phyloP scores from a whole-genome alignment of 441 rosid species.

The Pelargonium fulgidum region DNA sequence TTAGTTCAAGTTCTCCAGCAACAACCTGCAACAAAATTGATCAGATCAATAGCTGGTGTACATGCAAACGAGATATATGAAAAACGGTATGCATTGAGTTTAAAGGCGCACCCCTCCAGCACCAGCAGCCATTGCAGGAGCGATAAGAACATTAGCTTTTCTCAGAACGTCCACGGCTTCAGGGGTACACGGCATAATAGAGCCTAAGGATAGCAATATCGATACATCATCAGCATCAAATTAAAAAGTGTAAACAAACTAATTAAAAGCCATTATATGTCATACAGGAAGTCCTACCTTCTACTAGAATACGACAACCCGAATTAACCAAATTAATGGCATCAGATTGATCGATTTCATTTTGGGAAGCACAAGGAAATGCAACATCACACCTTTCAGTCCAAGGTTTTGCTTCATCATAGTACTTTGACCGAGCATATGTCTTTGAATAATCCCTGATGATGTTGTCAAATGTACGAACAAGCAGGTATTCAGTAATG shows the following conservation, averaged over 20 bases:
- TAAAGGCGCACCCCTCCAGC: conserved; percentile 82
- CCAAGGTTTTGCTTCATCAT: conserved; percentile 97
- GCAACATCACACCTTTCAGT: conserved; percentile 88
- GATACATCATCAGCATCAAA: background rate
- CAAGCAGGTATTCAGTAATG: background rate
- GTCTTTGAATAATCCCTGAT: conserved; percentile 97
- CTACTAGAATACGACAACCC: conserved; percentile 81
- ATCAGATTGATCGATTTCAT: conserved; percentile 92
- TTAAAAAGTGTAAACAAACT: background rate
- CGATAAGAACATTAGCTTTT: conserved; percentile 81
- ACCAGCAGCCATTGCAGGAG: conserved; percentile 98
- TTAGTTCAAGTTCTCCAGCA: conserved; percentile 94
- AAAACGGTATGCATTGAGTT: background rate
- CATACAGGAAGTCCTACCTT: conserved; percentile 48
- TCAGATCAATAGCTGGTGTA: background rate
- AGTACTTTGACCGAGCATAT: conserved; percentile 89
- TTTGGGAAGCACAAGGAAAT: conserved; percentile 90
- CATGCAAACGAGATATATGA: background rate
- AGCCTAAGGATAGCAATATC: conserved; percentile 40
- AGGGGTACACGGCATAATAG: conserved; percentile 95
- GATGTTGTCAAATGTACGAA: conserved; percentile 18
- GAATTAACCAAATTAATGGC: conserved; percentile 85
- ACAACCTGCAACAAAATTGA: conserved; percentile 56
- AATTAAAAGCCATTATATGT: conserved; percentile 14
- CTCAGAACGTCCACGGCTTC: conserved; percentile 88